Percentiles rank a stretch among this genome's conserved stretches.
Evolutionary conservation across 2,329 filamentous ascomycete species (phyloP).

Genomic region (Fusarium chuoi): DNA sequence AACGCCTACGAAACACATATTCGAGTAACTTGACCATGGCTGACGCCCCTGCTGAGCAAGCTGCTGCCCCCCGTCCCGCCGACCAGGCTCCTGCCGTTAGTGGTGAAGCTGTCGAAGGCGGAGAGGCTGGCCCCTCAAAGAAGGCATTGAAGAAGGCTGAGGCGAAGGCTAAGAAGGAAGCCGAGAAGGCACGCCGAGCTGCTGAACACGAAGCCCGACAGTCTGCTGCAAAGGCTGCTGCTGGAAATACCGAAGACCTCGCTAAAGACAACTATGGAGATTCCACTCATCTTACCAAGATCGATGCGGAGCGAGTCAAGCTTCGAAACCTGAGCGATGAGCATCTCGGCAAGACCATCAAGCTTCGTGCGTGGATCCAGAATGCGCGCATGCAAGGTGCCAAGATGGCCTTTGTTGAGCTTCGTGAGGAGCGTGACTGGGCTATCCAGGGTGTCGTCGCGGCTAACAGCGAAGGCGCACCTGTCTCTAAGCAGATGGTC

Average conservation of each 20-base stretch:
- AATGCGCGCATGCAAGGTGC: conserved; percentile 89
- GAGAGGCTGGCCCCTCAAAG: conserved; percentile 53
- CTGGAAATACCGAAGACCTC: conserved; percentile 73
- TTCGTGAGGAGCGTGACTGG: conserved; percentile 79
- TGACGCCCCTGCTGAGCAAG: conserved; percentile 35
- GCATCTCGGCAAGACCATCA: conserved; percentile 75
- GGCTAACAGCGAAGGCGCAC: conserved; percentile 71
- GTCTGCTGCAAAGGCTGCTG: conserved; percentile 73
- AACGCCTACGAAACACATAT: background rate
- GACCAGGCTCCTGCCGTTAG: conserved; percentile 21
- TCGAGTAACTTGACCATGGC: conserved; percentile 27
- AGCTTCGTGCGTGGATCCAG: conserved; percentile 83
- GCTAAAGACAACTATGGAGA: conserved; percentile 85
- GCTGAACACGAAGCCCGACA: conserved; percentile 80
- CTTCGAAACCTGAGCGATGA: conserved; percentile 73
- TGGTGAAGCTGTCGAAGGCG: conserved; percentile 28
- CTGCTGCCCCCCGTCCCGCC: conserved; percentile 28
- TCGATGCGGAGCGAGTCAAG: conserved; percentile 66
- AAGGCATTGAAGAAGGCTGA: conserved; percentile 87
- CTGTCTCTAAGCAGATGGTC: conserved; percentile 87
- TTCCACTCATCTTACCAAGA: conserved; percentile 67
- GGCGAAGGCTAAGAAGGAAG: conserved; percentile 88
- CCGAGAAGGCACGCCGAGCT: conserved; percentile 76
- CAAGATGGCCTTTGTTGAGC: conserved; percentile 90
- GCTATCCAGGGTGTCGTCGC: conserved; percentile 84